These are phyloP conservation scores for Dothistroma pini DNA, from an alignment of 2,329 filamentous ascomycete species.

Conservation along the genomic window DNA sequence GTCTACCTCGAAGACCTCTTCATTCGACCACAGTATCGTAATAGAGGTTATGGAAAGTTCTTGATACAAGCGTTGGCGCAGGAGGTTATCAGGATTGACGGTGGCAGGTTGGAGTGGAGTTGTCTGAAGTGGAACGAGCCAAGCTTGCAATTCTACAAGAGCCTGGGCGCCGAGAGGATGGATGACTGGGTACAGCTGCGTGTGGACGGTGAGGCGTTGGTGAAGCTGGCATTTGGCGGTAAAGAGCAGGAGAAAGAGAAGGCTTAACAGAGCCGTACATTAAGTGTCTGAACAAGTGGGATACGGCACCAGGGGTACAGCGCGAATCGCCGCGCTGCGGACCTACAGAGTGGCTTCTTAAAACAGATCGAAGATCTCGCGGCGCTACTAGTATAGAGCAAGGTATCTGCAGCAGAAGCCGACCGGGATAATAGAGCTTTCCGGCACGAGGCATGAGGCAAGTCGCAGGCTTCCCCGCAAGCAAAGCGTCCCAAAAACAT, in stretches of 20 bases:
- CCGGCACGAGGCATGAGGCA: too few species aligned
- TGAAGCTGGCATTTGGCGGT: constrained; percentile 50
- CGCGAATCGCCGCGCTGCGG: too few species aligned
- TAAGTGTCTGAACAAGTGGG: too few species aligned
- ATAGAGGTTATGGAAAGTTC: constrained; percentile 73
- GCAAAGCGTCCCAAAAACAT: background rate
- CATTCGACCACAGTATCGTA: constrained; percentile 66
- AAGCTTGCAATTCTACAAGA: constrained; percentile 77
- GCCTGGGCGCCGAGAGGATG: constrained; percentile 61
- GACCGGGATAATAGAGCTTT: too few species aligned
- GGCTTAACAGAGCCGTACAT: too few species aligned
- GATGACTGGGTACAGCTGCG: constrained; percentile 72
- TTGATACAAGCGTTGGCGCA: constrained; percentile 73
- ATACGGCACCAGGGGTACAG: too few species aligned
- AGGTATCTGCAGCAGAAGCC: too few species aligned
- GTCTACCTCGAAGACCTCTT: constrained; percentile 96
- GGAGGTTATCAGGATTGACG: constrained; percentile 69
- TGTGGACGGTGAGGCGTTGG: constrained; percentile 64
- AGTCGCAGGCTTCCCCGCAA: background rate
- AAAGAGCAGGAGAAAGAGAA: background rate
- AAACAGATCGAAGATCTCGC: too few species aligned
- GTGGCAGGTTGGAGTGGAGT: constrained; percentile 79
- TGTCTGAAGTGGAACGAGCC: constrained; percentile 93
- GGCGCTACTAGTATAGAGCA: too few species aligned
- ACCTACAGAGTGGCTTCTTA: too few species aligned